Evolutionary conservation across 1,284 basidiomycete species (phyloP).

Genomic region (Trichosporon coremiiforme): DNA sequence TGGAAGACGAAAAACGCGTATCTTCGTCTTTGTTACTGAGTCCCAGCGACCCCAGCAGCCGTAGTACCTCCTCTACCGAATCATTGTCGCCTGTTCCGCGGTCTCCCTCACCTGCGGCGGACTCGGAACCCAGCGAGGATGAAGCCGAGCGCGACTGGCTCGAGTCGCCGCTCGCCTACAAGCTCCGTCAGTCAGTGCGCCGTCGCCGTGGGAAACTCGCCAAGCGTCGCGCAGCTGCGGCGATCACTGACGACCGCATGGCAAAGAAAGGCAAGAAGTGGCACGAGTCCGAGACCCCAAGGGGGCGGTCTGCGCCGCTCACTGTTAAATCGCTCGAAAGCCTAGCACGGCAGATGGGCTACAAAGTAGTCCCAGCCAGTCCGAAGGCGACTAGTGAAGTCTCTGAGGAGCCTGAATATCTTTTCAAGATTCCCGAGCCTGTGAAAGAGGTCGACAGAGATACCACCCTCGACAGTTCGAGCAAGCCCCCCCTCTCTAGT

Average conservation of each 20-base stretch:
- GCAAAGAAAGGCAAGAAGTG: constrained; percentile 16
- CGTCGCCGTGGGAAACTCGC: neutral
- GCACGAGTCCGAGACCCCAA: neutral
- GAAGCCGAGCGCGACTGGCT: constrained; percentile 6
- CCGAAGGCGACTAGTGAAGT: neutral
- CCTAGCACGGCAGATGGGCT: constrained; percentile 11
- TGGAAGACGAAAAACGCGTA: constrained; percentile 20
- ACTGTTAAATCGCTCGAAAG: neutral
- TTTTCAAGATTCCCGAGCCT: neutral
- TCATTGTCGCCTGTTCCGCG: neutral
- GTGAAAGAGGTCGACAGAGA: neutral
- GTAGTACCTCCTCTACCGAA: neutral
- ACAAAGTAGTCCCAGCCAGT: constrained; percentile 12
- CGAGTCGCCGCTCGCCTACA: constrained; percentile 21
- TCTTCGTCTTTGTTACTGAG: neutral
- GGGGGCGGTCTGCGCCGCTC: neutral
- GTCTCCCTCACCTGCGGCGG: neutral
- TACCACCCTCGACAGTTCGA: neutral
- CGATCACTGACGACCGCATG: neutral
- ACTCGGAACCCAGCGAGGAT: constrained; percentile 1
- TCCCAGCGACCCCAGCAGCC: neutral
- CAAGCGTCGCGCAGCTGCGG: constrained; percentile 8
- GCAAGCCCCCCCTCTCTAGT: neutral
- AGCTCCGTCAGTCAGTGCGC: neutral
- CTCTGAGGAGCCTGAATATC: neutral